Evolutionary conservation across 306 rosid genomes (phyloP).

Genomic region (Alnus rubra): DNA sequence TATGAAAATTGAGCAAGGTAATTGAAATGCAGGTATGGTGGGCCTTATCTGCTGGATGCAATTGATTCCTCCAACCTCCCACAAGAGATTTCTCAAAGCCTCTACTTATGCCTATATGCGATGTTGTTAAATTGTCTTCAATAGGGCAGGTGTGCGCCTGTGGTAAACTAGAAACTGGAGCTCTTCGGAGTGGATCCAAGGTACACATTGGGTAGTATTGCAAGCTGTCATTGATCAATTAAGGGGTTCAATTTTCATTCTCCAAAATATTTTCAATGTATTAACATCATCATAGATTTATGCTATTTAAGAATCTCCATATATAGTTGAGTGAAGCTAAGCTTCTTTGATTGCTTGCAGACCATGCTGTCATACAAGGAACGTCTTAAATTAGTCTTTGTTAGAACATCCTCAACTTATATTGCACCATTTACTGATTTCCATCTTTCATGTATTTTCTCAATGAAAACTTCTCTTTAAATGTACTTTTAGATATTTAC

Average conservation of each 20-base stretch:
- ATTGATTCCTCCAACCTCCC: slow-evolving; percentile 90
- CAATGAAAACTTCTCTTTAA: not conserved
- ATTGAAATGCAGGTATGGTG: slow-evolving; percentile 70
- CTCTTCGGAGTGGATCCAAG: slow-evolving; percentile 87
- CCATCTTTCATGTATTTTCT: not conserved
- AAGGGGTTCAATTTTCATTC: slow-evolving; percentile 16
- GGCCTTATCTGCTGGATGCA: slow-evolving; percentile 83
- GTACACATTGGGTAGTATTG: slow-evolving; percentile 40
- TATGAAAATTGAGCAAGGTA: slow-evolving; percentile 23
- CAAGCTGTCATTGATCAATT: slow-evolving; percentile 22
- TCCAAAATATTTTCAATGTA: slow-evolving; percentile 12
- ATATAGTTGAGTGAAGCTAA: not conserved
- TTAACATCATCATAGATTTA: slow-evolving; percentile 4
- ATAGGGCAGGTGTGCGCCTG: slow-evolving; percentile 84
- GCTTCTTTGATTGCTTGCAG: slow-evolving; percentile 4
- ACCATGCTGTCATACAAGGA: not conserved
- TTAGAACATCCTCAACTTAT: not conserved
- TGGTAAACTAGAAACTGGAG: slow-evolving; percentile 98
- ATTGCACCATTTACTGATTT: not conserved
- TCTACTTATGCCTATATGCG: slow-evolving; percentile 90
- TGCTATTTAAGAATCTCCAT: not conserved
- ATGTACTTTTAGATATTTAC: not conserved
- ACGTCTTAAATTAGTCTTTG: not conserved
- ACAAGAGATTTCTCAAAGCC: slow-evolving; percentile 85
- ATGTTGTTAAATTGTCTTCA: slow-evolving; percentile 62